Percentiles rank a stretch among this genome's conserved stretches.
Evolutionary conservation across 1,139 yeast genomes (phyloP).

Genomic region (Candida pseudoviswanathii): DNA sequence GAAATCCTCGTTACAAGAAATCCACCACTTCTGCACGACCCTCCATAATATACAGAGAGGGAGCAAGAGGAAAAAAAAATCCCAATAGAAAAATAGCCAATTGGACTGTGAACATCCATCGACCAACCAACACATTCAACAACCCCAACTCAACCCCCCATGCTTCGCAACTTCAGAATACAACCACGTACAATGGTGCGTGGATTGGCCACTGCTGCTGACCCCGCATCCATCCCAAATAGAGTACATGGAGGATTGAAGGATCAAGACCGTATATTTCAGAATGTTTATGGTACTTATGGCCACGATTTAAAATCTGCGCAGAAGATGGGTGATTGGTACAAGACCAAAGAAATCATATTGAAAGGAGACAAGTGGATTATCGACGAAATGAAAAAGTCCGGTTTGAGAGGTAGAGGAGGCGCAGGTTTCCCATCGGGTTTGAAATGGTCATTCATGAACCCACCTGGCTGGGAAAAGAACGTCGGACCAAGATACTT

Average conservation of each 20-base stretch:
- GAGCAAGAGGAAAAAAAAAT: conserved; percentile 8
- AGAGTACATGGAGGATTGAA: conserved; percentile 72
- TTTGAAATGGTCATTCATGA: conserved; percentile 89
- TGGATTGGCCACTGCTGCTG: conserved; percentile 47
- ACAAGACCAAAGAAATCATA: conserved; percentile 82
- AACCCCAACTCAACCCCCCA: conserved; percentile 9
- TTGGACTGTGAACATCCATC: background rate
- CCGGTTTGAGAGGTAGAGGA: conserved; percentile 88
- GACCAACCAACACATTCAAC: conserved; percentile 3
- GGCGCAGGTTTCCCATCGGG: conserved; percentile 95
- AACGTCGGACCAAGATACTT: conserved; percentile 82
- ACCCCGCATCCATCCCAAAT: conserved; percentile 53
- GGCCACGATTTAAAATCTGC: conserved; percentile 77
- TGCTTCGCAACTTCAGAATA: conserved; percentile 26
- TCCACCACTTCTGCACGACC: background rate
- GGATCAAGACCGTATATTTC: conserved; percentile 85
- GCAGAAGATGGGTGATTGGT: conserved; percentile 84
- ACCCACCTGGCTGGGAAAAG: conserved; percentile 94
- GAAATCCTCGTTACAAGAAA: conserved; percentile 24
- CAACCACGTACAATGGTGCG: conserved; percentile 23
- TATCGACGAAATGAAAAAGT: conserved; percentile 79
- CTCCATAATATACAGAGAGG: conserved; percentile 14
- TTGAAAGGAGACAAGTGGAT: conserved; percentile 87
- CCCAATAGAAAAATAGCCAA: conserved; percentile 9
- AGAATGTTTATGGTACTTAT: conserved; percentile 73